phyloP scores from a whole-genome alignment of 257 asterid genomes.

The Jacaranda copaia region DNA sequence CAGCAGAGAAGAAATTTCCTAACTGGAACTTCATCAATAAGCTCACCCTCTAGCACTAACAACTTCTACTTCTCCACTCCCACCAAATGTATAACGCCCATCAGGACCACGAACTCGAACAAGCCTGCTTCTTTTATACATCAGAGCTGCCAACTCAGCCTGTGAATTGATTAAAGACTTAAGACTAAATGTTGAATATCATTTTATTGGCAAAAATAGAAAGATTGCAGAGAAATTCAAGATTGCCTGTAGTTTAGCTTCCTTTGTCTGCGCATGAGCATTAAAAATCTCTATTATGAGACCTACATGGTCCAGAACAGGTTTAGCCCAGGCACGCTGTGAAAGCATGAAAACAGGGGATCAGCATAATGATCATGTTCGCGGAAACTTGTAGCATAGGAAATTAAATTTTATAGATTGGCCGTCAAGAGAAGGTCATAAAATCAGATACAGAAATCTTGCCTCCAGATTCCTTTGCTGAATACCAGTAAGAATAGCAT shows the following conservation, averaged over 20 bases:
- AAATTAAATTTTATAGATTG: slow-evolving; percentile 4
- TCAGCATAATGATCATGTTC: slow-evolving; percentile 20
- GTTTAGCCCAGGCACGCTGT: slow-evolving; percentile 84
- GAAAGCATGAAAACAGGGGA: slow-evolving; percentile 25
- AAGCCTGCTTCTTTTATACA: slow-evolving; percentile 94
- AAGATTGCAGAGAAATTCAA: slow-evolving; percentile 34
- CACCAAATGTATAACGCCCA: slow-evolving; percentile 88
- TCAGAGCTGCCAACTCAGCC: slow-evolving; percentile 98
- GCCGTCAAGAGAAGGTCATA: slow-evolving; percentile 18
- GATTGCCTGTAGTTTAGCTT: slow-evolving; percentile 88
- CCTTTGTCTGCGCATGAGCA: slow-evolving; percentile 99
- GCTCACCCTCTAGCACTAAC: slow-evolving; percentile 99
- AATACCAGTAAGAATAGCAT: slow-evolving; percentile 78
- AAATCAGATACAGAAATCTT: slow-evolving; percentile 41
- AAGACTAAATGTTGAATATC: slow-evolving; percentile 2
- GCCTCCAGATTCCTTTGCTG: slow-evolving; percentile 96
- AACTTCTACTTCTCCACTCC: slow-evolving; percentile 85
- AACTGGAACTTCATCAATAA: slow-evolving; percentile 22
- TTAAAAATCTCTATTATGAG: slow-evolving; percentile 93
- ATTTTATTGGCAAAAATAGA: slow-evolving; percentile 16
- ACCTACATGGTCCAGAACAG: slow-evolving; percentile 93
- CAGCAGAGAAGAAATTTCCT: slow-evolving; percentile 23
- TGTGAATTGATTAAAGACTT: slow-evolving; percentile 37
- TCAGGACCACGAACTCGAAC: slow-evolving; percentile 87
- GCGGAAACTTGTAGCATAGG: neutral